Conservation (phyloP, 352 stramenopile genomes). For the Phytophthora chlamydospora region DNA sequence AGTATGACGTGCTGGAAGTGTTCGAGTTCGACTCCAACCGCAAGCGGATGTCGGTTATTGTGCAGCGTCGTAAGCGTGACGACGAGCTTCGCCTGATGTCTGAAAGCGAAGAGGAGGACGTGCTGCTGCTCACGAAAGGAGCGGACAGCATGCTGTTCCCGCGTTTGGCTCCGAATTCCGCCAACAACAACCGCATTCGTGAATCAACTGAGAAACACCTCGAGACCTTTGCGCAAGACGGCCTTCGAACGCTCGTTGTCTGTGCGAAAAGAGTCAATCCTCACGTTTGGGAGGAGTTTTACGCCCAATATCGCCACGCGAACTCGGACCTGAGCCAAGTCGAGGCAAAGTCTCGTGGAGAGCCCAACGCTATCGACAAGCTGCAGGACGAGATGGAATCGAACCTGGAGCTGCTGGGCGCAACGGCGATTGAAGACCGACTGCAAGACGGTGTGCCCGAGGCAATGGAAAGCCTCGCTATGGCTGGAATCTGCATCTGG, state of each 20-base stretch:
- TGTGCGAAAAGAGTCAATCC: slow-evolving; percentile 64
- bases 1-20: slow-evolving; percentile 92
- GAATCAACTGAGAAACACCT: slow-evolving; percentile 69
- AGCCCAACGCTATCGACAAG: slow-evolving; percentile 66
- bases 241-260: slow-evolving; percentile 89
- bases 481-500: slow-evolving; percentile 88
- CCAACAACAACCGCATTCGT: slow-evolving; percentile 47
- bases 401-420: slow-evolving; percentile 78
- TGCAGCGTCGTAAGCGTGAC: slow-evolving; percentile 73
- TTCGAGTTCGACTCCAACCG: slow-evolving; percentile 94
- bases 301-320: slow-evolving; percentile 65
- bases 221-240: slow-evolving; percentile 85
- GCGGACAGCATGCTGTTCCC: slow-evolving; percentile 89
- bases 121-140: slow-evolving; percentile 81
- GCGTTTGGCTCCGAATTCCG: slow-evolving; percentile 48
- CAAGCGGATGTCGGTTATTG: slow-evolving; percentile 89
- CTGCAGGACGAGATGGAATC: slow-evolving; percentile 84
- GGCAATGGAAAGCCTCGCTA: slow-evolving; percentile 75
- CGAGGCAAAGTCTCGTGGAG: slow-evolving; percentile 65
- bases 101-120: slow-evolving; percentile 72
- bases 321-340: slow-evolving; percentile 72
- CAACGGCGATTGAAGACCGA: slow-evolving; percentile 88
- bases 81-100: slow-evolving; percentile 74
- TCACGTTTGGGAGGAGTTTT: slow-evolving; percentile 71
- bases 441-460: slow-evolving; percentile 85